Percentiles rank a stretch among this genome's conserved stretches.
Evolutionary conservation across 1,284 basidiomycete genomes (phyloP).

Genomic region (Moesziomyces antarcticus): DNA sequence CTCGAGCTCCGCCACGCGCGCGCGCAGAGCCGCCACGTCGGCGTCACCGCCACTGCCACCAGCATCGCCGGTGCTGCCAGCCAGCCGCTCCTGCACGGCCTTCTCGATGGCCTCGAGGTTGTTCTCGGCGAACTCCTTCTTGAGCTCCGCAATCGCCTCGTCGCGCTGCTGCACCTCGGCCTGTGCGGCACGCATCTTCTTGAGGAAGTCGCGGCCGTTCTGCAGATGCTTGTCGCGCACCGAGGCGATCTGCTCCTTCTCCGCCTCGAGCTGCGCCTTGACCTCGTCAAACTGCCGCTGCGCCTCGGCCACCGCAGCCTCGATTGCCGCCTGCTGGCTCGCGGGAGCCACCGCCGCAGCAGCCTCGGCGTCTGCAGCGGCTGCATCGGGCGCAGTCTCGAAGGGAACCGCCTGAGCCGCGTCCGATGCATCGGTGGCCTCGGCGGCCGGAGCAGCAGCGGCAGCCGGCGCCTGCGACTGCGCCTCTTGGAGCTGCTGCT

Average conservation of each 20-base stretch:
- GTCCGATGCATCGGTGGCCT: conserved; percentile 17
- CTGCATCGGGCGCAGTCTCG: conserved; percentile 30
- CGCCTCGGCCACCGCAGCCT: conserved; percentile 48
- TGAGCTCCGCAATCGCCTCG: conserved; percentile 44
- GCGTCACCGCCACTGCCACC: conserved; percentile 15
- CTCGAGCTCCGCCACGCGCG: conserved; percentile 59
- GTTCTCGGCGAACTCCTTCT: conserved; percentile 49
- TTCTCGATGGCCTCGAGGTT: conserved; percentile 54
- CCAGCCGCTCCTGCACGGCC: conserved; percentile 45
- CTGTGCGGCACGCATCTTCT: conserved; percentile 41
- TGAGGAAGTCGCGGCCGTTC: conserved; percentile 49
- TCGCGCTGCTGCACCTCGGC: conserved; percentile 52
- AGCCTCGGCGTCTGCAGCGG: conserved; percentile 27
- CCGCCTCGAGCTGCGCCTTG: conserved; percentile 43
- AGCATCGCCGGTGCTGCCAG: conserved; percentile 1
- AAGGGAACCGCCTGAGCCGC: conserved; percentile 25
- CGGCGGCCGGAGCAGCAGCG: conserved; percentile 22
- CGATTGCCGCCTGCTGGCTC: conserved; percentile 29
- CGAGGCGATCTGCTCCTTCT: conserved; percentile 24
- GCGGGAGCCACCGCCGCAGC: conserved; percentile 7
- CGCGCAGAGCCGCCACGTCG: conserved; percentile 26
- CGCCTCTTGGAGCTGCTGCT: conserved; percentile 58
- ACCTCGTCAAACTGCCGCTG: conserved; percentile 54
- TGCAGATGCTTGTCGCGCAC: conserved; percentile 49
- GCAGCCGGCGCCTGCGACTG: conserved; percentile 26